These are phyloP conservation scores for Aspergillus terreus DNA, from an alignment of 2,329 filamentous ascomycete genomes.

Conservation along the genomic window DNA sequence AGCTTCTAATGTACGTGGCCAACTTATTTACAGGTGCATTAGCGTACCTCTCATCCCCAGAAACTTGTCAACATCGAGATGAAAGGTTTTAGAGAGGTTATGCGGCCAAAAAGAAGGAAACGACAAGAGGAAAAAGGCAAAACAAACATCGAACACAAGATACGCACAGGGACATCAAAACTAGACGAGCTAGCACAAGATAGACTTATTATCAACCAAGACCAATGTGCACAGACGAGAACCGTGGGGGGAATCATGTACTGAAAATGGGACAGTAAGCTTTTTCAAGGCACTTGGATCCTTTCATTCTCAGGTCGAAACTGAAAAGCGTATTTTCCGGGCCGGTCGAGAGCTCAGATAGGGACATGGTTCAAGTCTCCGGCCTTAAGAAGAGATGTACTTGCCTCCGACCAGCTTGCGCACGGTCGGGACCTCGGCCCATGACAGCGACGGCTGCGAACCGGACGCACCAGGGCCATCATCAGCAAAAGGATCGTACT, in stretches of 20 bases:
- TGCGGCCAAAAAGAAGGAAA: constrained; percentile 12
- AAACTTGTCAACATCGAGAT: not conserved
- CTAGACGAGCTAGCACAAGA: not conserved
- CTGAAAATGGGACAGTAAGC: constrained; percentile 2
- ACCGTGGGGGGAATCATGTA: constrained; percentile 1
- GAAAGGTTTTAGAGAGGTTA: constrained; percentile 9
- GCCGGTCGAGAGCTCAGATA: not conserved
- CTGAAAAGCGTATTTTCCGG: too few relatives aligned
- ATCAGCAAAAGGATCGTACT: constrained; percentile 48
- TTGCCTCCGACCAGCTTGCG: constrained; percentile 71
- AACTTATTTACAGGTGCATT: constrained; percentile 16
- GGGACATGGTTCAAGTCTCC: not conserved
- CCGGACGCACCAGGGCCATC: constrained; percentile 28
- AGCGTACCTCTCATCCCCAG: constrained; percentile 5
- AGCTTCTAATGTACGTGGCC: not conserved
- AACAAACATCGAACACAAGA: not conserved
- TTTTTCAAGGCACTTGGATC: not conserved
- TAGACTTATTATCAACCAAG: not conserved
- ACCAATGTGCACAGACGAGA: constrained; percentile 1
- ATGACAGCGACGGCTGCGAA: constrained; percentile 41
- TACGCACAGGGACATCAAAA: not conserved
- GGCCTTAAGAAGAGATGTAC: constrained; percentile 57
- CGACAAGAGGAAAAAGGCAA: not conserved
- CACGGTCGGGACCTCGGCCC: constrained; percentile 64
- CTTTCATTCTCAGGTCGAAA: too few relatives aligned